Conservation (phyloP, 202 grass and related monocot genomes). For the Zizania palustris region DNA sequence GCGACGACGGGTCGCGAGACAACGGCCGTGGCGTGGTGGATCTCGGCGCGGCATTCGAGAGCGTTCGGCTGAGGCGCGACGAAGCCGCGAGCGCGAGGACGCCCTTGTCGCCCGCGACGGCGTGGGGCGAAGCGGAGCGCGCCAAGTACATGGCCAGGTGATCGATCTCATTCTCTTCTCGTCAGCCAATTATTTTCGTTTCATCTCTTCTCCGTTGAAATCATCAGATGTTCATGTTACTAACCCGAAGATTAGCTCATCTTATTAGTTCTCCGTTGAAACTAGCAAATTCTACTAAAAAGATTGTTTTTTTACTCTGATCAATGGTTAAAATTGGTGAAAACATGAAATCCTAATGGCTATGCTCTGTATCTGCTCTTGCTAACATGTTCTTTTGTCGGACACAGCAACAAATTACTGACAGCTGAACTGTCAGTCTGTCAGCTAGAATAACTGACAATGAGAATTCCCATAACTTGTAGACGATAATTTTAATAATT, state of each 20-base stretch:
- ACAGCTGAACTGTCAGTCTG: too few relatives aligned
- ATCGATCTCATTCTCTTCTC: background rate
- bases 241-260: background rate
- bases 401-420: background rate
- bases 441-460: background rate
- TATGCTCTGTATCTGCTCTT: background rate
- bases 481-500: too few relatives aligned
- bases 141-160: conserved; percentile 63
- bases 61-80: background rate
- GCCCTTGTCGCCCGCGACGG: conserved; percentile 41
- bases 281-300: background rate
- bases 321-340: background rate
- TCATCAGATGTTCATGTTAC: background rate
- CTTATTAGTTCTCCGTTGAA: background rate
- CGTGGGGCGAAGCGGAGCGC: conserved; percentile 60
- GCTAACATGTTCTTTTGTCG: background rate
- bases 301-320: background rate
- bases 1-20: background rate
- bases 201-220: background rate
- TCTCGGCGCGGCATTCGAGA: background rate
- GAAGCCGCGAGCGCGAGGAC: background rate
- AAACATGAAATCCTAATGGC: background rate
- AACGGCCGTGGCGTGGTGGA: background rate
- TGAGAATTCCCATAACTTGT: too few relatives aligned
- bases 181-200: background rate